Evolutionary conservation across 805 yeast species (phyloP), one percentile per base, ranked within the genome.

Genomic region (Cyberlindnera sargentensis): DNA sequence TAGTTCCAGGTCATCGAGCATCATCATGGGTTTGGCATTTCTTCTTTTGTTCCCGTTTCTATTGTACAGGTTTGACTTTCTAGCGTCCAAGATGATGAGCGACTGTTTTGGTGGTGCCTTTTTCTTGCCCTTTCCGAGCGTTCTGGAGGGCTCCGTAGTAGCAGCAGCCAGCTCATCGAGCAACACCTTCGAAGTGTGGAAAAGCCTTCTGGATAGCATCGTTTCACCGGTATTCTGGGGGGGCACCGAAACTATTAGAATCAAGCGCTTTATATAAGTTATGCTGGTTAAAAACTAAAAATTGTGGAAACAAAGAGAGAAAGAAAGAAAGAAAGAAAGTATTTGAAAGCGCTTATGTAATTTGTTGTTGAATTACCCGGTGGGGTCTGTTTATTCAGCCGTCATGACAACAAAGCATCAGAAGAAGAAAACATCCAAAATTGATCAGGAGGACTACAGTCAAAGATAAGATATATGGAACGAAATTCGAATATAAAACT

Each of bases 71-170:
- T 36, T 49, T 20, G 57, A 53, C 37, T 54, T 47, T 6, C 41
- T 34, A 4, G 58, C 60, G 33, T 54, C 41, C 34, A 56, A 37
- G 8, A 56, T 56, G 20, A 56, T 52, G 7, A 56, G 32, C 26
- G 40, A 38, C 39, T 53, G 60, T 34, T 53, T 56, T 31, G 27
- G 42, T n/a, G 60, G 51, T 3, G 55, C 45, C 10, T 46, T 46
- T 44, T 56, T 56, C 47, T 54, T 56, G 2, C 60, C 58, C n/a
- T 47, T 41, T 8, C 55, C 58, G 26, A 55, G 37, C 45, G 26
- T 39, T 30, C 7, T 31, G 31, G 23, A 37, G 5, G 20, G 34
- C 20, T 10, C 37, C 23, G 3, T 29, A 24, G 36, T 5, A 11
- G n/a, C 23, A 8, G 35, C 35, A 8, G 28, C 35, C 20, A 15